Base-by-base conservation (phyloP, 495 filamentous ascomycete species). In the Hypoxylon cercidicola region DNA sequence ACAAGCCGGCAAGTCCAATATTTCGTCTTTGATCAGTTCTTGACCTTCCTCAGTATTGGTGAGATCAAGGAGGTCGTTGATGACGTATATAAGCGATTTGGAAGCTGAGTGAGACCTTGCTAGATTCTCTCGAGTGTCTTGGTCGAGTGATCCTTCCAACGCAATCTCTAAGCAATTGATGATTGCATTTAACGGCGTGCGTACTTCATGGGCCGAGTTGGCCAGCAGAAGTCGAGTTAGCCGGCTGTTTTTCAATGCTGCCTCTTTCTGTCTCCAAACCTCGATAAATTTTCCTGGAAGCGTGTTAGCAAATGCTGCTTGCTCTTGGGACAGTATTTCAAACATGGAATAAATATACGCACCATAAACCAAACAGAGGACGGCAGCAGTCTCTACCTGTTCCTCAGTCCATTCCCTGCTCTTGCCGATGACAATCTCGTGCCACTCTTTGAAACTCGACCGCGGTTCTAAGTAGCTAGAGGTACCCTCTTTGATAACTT, bases 141-240 rank as follows among this genome's bases (percentile, higher is more conserved):
- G 74, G 67, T 97, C 93, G 1, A 97, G 81, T 0, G 86, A 76
- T 1, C 92, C 91, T 74, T 98, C 94, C 2, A 98, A 78, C 0
- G 94, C 94, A 63, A 97, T 97, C 69, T 98, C 94, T 2, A 98
- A 79, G 59, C 95, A 97, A 68, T 98, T 98, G 72, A 98, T 95
- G 69, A 98, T 96, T 18, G 94, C 94, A 74, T 97, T 97, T 3
- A 98, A 78, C 0, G 94, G 93, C 0, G 94, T 98, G 28, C 94
- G 90, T 13, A 98, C 92, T 79, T 97, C 93, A 68, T 98, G 94
- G 0, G 94, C 94, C 0, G 93, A 96, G 69, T 98, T 97, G 9
- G 94, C 92, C 2, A 97, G 80, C 9, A 98, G 75, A 12, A 98
- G 77, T 46, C 86, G 81, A 1, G 92, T 97, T 15, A 98, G 78